Base-by-base conservation (phyloP, 345 rosid species). In the Eucalyptus urophylla region DNA sequence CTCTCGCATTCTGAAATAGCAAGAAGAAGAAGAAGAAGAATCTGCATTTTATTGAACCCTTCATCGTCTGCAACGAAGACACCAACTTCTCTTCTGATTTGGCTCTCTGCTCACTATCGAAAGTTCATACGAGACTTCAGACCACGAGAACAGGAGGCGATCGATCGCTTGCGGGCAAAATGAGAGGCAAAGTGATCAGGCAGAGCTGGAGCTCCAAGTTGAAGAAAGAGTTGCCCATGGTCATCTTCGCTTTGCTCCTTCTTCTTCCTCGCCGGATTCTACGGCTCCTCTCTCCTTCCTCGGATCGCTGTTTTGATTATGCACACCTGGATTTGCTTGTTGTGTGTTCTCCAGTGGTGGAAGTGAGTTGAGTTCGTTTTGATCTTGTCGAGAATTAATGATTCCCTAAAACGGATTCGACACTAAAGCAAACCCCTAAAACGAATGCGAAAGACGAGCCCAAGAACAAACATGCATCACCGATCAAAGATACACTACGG, bases 241-340 rank as follows among this genome's bases (percentile, higher is more conserved):
- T 69, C 88, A 15, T 54, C 88, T 14, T 89, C 76, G 3, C 86
- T 51, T 51, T 96, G 90, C 92, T 89, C 62, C 40, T 90, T 91
- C 90, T 93, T 94, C 94, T 95, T 94, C 92, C 24, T 95, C 37
- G 92, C 90, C 33, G 97, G 96, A 89, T 90, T 92, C 85, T 90
- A 91, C 86, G 80, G 83, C 81, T 95, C 95, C 86, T 87, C 85
- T 92, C 91, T 94, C 50, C 24, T 93, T 54, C 93, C 93, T 86
- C 94, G 91, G 94, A 97, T 94, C 2, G 69, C 69, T 40, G 33
- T 7, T 13, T 9, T 86, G 47, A 31, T 44, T 49, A 29, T 22
- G 49, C 9, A 25, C 14, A 27, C 33, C 40, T 49, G 33, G 56
- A 3, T n/a, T 8, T 88, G 43, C 69, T 21, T 87, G 44, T 47